phyloP scores from a whole-genome alignment of 1,284 basidiomycete species.

The Melampsora americana region DNA sequence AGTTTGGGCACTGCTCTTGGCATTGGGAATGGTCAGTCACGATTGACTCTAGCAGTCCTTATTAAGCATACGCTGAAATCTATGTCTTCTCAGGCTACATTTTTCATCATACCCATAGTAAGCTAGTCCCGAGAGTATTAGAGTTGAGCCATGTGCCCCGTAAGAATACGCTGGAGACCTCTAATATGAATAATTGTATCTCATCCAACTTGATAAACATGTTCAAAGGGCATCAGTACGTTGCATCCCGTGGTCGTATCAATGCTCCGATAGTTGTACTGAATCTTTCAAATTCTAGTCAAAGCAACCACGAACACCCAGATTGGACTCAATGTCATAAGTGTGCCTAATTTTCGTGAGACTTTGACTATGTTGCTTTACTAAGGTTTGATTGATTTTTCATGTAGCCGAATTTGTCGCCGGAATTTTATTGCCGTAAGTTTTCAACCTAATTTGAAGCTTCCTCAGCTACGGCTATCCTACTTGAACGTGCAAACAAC shows the following conservation, averaged over 20 bases:
- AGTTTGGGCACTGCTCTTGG: conserved; percentile 38
- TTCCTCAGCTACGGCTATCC: neutral
- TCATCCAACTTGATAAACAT: neutral
- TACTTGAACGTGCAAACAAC: neutral
- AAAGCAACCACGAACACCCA: conserved; percentile 43
- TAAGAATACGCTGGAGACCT: neutral
- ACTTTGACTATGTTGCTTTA: neutral
- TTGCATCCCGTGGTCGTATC: neutral
- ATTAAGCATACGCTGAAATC: neutral
- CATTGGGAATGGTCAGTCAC: conserved; percentile 35
- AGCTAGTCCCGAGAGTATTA: neutral
- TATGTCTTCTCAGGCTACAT: conserved; percentile 16
- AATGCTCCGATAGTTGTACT: neutral
- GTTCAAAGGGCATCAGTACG: conserved; percentile 33
- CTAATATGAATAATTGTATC: neutral
- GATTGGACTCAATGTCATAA: conserved; percentile 42
- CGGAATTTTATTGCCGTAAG: conserved; percentile 39
- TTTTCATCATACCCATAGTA: conserved; percentile 42
- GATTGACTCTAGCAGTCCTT: neutral
- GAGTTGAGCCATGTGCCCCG: neutral
- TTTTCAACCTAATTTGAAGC: neutral
- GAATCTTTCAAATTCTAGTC: conserved; percentile 11
- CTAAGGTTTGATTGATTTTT: neutral
- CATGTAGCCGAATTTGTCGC: conserved; percentile 42
- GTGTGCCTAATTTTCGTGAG: neutral